Evolutionary conservation across 192 early-diverging fungal species (phyloP).

Genomic region (Chytriomyces sp.): DNA sequence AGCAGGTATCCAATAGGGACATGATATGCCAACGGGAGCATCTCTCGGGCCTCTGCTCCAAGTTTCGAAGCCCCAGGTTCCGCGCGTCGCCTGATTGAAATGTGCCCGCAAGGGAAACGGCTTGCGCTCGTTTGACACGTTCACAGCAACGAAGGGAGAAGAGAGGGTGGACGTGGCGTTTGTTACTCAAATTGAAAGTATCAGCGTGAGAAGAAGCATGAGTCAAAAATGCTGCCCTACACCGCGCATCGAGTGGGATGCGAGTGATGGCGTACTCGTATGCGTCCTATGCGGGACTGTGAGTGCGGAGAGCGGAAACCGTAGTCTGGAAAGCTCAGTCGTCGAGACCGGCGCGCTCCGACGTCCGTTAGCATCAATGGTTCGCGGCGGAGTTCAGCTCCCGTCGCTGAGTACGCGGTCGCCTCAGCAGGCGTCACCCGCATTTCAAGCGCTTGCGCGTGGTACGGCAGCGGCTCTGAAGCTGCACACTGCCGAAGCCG

Average conservation of each 20-base stretch:
- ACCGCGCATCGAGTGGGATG: not conserved
- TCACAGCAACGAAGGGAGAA: not conserved
- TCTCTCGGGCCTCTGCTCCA: not conserved
- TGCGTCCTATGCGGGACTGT: not conserved
- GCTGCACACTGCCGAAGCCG: not conserved
- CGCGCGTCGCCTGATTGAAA: not conserved
- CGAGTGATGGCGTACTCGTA: not conserved
- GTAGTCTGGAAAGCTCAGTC: not conserved
- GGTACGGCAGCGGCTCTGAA: not conserved
- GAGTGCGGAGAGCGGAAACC: too few species aligned
- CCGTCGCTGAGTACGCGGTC: not conserved
- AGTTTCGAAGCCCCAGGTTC: not conserved
- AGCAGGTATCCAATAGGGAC: too few species aligned
- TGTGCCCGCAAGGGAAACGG: not conserved
- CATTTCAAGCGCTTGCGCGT: not conserved
- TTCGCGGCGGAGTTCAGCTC: not conserved
- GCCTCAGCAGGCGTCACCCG: not conserved
- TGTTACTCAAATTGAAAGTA: not conserved
- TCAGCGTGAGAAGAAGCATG: not conserved
- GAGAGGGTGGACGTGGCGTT: not conserved
- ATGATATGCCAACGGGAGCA: too few species aligned
- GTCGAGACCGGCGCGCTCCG: not conserved
- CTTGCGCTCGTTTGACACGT: not conserved
- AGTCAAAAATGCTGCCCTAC: not conserved
- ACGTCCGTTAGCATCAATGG: not conserved